Evolutionary conservation across 116 monocot genomes (phyloP), one percentile per base, ranked within the genome.

Genomic region (Phalaenopsis hybrid): DNA sequence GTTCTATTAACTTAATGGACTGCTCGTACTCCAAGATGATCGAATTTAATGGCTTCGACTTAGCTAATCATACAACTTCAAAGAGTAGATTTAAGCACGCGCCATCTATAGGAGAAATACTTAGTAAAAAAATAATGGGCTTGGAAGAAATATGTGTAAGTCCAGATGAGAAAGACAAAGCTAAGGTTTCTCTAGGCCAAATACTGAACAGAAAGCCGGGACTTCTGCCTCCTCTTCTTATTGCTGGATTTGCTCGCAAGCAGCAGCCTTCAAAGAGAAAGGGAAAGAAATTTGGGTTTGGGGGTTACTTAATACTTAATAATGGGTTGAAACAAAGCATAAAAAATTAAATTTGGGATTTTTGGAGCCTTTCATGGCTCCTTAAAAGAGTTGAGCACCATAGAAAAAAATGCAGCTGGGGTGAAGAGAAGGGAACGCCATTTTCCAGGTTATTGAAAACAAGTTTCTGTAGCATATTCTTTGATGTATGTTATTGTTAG

Each of bases 81-180:
- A 84, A 70, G 75, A 48, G 45, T 77, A 79, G 74, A 23, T 43
- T 78, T 57, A 85, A 69, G 77, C 89, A 89, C 25, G 70, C 93
- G 15, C 70, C 95, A 81, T 93, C 93, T 0, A 93, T 98, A 1
- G 97, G 97, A 80, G 90, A 98, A 78, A 98, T 98, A 74, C 88
- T 98, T 17, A 89, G 92, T 63, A 89, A 84, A 89, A 98, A 98
- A 59, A 69, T 98, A 80, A 79, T 61, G 82, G 87, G 23, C 83
- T 93, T 79, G 86, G 86, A 57, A 23, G 41, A 16, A 41, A 76
- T 65, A 25, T 17, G 25, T 21, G 81, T 84, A 67, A 82, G 50
- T 10, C 79, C 79, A 28, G 31, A 23, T 16, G 79, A 72, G 20
- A 82, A 75, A 31, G 78, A 72, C 15, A 82, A 75, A 31, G 78